These are phyloP conservation scores for Chimonanthus praecox DNA, from an alignment of 164 flowering plant genomes.

Conservation along the genomic window DNA sequence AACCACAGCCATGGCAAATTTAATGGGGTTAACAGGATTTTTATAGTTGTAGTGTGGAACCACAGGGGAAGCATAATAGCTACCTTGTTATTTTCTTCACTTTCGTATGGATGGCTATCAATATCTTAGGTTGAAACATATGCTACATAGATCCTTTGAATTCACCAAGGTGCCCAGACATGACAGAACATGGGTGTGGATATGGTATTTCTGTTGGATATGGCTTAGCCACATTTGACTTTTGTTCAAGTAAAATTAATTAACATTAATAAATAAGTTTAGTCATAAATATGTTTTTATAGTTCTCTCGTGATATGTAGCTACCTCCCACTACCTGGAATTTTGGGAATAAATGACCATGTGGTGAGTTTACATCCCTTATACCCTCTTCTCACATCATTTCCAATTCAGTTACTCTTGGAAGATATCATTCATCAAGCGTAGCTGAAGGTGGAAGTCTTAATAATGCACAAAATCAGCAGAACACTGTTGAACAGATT, in stretches of 20 bases:
- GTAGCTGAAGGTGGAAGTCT: constrained; percentile 14
- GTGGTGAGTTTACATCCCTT: neutral
- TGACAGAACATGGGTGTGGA: no score
- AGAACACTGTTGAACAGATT: constrained; percentile 46
- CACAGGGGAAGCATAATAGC: neutral
- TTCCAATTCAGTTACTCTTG: constrained; percentile 38
- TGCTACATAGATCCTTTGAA: no score
- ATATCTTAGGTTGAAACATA: neutral
- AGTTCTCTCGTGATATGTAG: no score
- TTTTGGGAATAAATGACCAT: neutral
- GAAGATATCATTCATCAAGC: constrained; percentile 42
- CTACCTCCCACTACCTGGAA: neutral
- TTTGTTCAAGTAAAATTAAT: no score
- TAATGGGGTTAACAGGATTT: neutral
- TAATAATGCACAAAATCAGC: constrained; percentile 34
- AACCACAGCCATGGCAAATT: neutral
- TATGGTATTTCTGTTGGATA: neutral
- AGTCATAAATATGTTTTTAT: no score
- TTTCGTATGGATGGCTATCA: neutral
- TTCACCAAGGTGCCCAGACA: no score
- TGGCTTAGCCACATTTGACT: neutral
- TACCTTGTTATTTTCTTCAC: neutral
- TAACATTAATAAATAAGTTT: no score
- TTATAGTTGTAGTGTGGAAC: neutral
- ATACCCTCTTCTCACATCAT: neutral